phyloP scores from a whole-genome alignment of 306 rosid species.

The Casuarina glauca region DNA sequence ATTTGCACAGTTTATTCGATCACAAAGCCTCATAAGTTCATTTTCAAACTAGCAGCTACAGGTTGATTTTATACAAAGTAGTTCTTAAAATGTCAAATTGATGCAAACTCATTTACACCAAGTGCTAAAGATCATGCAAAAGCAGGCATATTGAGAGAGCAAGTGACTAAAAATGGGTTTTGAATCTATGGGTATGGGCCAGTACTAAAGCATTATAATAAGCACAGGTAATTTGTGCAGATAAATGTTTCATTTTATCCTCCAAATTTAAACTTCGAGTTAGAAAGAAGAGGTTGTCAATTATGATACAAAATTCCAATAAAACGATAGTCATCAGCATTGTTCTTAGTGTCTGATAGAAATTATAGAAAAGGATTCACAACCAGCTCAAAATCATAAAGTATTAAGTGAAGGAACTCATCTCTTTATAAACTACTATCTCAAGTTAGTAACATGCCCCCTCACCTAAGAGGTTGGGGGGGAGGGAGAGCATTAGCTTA shows the following conservation, averaged over 20 bases:
- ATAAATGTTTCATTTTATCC: not conserved
- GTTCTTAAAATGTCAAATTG: not conserved
- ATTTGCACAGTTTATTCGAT: constrained; percentile 2
- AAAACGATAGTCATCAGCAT: not conserved
- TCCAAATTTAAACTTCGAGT: not conserved
- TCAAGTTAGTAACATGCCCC: too few relatives aligned
- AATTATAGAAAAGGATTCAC: too few relatives aligned
- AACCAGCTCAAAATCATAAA: too few relatives aligned
- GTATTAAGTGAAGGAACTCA: too few relatives aligned
- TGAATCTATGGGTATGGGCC: not conserved
- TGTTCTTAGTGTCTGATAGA: not conserved
- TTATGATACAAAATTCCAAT: not conserved
- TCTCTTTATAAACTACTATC: too few relatives aligned
- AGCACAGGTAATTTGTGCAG: not conserved
- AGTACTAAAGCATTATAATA: not conserved
- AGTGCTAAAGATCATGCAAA: not conserved
- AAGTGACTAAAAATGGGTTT: not conserved
- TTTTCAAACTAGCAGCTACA: not conserved
- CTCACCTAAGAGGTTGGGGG: too few relatives aligned
- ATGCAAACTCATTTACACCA: not conserved
- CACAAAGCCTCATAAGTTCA: not conserved
- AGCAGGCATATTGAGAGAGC: not conserved
- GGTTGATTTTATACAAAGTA: not conserved
- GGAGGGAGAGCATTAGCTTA: too few relatives aligned
- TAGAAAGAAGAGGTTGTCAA: not conserved